Evolutionary conservation across 495 filamentous ascomycete species (phyloP).

Genomic region (Xylaria bambusicola): DNA sequence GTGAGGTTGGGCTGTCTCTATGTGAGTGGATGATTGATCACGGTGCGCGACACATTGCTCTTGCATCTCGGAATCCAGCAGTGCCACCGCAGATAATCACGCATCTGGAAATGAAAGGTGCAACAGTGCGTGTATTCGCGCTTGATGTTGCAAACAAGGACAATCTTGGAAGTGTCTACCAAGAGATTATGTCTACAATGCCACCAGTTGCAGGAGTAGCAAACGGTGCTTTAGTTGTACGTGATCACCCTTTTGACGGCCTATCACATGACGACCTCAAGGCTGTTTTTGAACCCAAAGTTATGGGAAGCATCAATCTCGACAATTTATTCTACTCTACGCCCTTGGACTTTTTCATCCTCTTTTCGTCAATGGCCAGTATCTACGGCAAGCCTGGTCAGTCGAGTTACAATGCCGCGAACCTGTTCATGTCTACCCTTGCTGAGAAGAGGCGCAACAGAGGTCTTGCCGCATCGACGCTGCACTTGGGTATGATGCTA

Average conservation of each 20-base stretch:
- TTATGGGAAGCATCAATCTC: constrained; percentile 33
- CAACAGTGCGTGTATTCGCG: background rate
- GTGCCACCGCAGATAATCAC: background rate
- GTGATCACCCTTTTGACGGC: constrained; percentile 30
- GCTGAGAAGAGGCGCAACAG: constrained; percentile 28
- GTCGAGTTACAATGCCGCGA: constrained; percentile 54
- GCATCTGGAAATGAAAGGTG: constrained; percentile 1
- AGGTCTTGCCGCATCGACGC: constrained; percentile 31
- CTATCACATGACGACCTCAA: constrained; percentile 31
- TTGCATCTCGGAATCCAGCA: constrained; percentile 42
- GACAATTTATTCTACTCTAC: constrained; percentile 38
- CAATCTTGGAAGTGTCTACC: background rate
- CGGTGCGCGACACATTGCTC: constrained; percentile 46
- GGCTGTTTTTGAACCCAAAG: constrained; percentile 36
- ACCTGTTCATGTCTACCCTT: constrained; percentile 46
- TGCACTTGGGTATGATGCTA: constrained; percentile 25
- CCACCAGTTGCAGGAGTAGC: constrained; percentile 43
- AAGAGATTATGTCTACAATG: constrained; percentile 15
- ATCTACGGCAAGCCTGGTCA: constrained; percentile 52
- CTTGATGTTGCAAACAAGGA: constrained; percentile 14
- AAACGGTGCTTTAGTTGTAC: constrained; percentile 42
- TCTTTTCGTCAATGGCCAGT: constrained; percentile 51
- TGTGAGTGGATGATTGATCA: constrained; percentile 51
- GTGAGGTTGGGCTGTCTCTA: constrained; percentile 46
- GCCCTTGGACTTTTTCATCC: constrained; percentile 58